Conservation (phyloP, 352 stramenopile species). For the Saprolegnia parasitica region DNA sequence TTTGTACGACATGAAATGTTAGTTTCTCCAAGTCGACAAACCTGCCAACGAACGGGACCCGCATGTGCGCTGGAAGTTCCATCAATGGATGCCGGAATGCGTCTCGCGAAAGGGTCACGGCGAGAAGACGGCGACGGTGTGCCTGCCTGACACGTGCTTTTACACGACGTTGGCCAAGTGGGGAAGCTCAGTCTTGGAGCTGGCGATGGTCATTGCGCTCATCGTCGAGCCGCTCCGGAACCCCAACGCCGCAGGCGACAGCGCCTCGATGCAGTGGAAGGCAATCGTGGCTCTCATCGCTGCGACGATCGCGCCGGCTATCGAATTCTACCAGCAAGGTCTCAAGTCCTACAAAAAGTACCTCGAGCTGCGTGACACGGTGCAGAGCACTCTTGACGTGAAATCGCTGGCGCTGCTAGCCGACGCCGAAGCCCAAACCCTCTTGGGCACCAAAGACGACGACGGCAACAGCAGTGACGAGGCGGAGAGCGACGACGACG, state of each 20-base stretch:
- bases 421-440: slow-evolving; percentile 20
- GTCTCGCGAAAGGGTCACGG: slow-evolving; percentile 27
- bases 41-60: slow-evolving; percentile 50
- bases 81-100: slow-evolving; percentile 27
- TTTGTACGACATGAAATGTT: neutral
- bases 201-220: slow-evolving; percentile 40
- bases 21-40: slow-evolving; percentile 57
- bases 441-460: slow-evolving; percentile 17
- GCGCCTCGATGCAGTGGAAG: neutral
- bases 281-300: slow-evolving; percentile 42
- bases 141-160: slow-evolving; percentile 43
- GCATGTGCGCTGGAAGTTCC: slow-evolving; percentile 48
- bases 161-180: slow-evolving; percentile 48
- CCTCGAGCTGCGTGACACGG: neutral
- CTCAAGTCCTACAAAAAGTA: slow-evolving; percentile 41
- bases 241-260: neutral
- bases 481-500: slow-evolving; percentile 29
- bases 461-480: neutral
- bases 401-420: neutral
- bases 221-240: slow-evolving; percentile 31
- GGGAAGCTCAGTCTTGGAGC: slow-evolving; percentile 44
- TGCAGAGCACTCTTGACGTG: slow-evolving; percentile 1
- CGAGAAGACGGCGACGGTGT: slow-evolving; percentile 49
- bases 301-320: slow-evolving; percentile 36
- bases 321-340: slow-evolving; percentile 53